Percentiles rank a stretch among this genome's conserved stretches.
phyloP scores from a whole-genome alignment of 192 early-diverging fungal species.

The Chytriomyces hyalinus region DNA sequence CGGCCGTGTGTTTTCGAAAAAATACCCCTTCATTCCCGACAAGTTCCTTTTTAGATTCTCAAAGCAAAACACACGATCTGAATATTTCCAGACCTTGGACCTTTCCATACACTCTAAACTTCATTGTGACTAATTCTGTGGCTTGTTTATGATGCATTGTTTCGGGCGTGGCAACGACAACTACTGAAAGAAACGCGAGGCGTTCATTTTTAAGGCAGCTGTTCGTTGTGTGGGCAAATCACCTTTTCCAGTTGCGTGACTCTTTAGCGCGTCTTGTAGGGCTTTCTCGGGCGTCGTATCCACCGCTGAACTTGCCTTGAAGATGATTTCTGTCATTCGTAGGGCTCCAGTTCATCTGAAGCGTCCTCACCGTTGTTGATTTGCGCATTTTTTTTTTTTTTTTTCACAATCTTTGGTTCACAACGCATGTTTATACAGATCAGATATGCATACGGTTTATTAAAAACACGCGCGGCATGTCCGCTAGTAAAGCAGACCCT shows the following conservation, averaged over 20 bases:
- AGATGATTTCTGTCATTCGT: too few species aligned
- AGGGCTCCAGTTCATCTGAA: too few species aligned
- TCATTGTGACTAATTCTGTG: constrained; percentile 5
- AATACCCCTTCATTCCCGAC: constrained; percentile 24
- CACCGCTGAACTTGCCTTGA: too few species aligned
- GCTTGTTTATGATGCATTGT: not conserved
- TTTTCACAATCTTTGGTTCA: not conserved
- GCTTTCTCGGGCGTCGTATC: too few species aligned
- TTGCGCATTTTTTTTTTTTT: not conserved
- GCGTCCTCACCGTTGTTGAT: too few species aligned
- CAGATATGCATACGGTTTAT: too few species aligned
- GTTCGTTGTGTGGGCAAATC: too few species aligned
- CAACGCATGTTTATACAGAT: too few species aligned
- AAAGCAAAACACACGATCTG: not conserved
- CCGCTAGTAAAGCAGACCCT: constrained; percentile 69
- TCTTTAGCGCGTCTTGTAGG: too few species aligned
- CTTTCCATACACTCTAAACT: constrained; percentile 30
- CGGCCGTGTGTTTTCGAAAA: constrained; percentile 30
- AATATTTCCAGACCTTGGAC: constrained; percentile 20
- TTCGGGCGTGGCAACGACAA: not conserved
- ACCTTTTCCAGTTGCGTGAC: too few species aligned
- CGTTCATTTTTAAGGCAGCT: not conserved
- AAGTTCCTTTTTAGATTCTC: not conserved
- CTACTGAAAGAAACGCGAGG: not conserved
- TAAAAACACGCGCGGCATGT: not conserved